Percentiles rank a stretch among this genome's conserved stretches.
Conservation (phyloP, 805 yeast genomes). For the Metschnikowia peoriensis region DNA sequence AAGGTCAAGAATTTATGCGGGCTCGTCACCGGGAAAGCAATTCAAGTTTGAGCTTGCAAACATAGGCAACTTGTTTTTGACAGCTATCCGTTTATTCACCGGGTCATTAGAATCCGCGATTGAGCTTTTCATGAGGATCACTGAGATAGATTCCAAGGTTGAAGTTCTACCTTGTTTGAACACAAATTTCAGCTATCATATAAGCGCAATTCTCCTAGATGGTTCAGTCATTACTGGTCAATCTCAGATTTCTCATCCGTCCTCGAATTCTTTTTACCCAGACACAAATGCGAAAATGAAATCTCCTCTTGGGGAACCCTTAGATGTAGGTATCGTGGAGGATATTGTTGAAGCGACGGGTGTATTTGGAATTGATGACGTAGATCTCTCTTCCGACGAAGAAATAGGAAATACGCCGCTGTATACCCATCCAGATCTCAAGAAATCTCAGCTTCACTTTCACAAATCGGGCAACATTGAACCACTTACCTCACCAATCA, state of each 20-base stretch:
- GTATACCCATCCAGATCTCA: slow-evolving; percentile 76
- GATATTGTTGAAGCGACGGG: background rate
- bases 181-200: slow-evolving; percentile 82
- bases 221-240: slow-evolving; percentile 85
- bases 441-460: slow-evolving; percentile 71
- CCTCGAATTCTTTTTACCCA: slow-evolving; percentile 22
- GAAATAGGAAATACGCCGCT: slow-evolving; percentile 64
- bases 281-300: slow-evolving; percentile 15
- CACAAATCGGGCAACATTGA: slow-evolving; percentile 51
- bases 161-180: slow-evolving; percentile 78
- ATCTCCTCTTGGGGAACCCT: background rate
- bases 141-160: slow-evolving; percentile 51
- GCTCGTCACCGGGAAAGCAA: slow-evolving; percentile 38
- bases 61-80: slow-evolving; percentile 78
- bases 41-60: slow-evolving; percentile 78
- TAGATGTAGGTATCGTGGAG: background rate
- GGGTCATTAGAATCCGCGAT: slow-evolving; percentile 85
- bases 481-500: slow-evolving; percentile 74
- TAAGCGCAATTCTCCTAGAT: slow-evolving; percentile 68
- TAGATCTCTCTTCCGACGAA: slow-evolving; percentile 23
- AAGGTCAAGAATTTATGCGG: slow-evolving; percentile 45
- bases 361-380: background rate
- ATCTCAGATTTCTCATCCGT: slow-evolving; percentile 90
- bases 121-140: slow-evolving; percentile 66
- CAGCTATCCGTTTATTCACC: slow-evolving; percentile 77